Evolutionary conservation across 2,329 filamentous ascomycete species (phyloP), one percentile per base, ranked within the genome.

Genomic region (Pseudogymnoascus pannorum): DNA sequence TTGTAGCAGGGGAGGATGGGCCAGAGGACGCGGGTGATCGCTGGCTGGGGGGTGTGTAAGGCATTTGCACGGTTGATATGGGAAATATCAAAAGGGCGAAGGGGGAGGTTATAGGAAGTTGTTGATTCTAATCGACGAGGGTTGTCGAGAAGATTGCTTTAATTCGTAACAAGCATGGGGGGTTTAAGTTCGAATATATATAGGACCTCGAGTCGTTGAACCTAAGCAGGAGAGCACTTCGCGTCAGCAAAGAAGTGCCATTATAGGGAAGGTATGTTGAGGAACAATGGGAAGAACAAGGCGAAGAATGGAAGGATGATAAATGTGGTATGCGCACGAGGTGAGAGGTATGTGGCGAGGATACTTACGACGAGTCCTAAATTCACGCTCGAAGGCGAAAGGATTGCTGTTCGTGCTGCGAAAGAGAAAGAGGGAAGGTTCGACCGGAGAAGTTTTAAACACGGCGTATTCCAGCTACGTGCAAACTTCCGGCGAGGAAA

Each of bases 11-110:
- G 59, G 85, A 86, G 20, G 78, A 70, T 59, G 81, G 76, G 63
- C 78, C 77, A 69, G 85, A 86, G 64, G 81, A 79, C 68, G 84
- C 78, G 71, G 85, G 84, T 64, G 85, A 87, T 72, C 81, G 78
- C 72, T 84, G 83, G 69, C 87, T 84, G 65, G 90, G 90, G 64
- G 90, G 89, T 75, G 90, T 94, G 79, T 94, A 94, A 85, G 90
- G 90, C 90, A 94, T 94, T 78, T 82, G 75, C 73, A 70, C 73
- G 72, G 64, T 64, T 60, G 62, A 62, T 36, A 60, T 63, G 36
- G 36, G 51, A 16, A 42, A 61, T 44, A 58, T 48, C 60, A 44
- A 54, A 24, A 20, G 9, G 60, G 57, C 40, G 61, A 36, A 18
- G 51, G 48, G 40, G 36, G 60, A 24, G 54, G 40, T 64, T 62